Evolutionary conservation across 768 basidiomycete genomes (phyloP).

Genomic region (Rhodotorula taiwanensis): DNA sequence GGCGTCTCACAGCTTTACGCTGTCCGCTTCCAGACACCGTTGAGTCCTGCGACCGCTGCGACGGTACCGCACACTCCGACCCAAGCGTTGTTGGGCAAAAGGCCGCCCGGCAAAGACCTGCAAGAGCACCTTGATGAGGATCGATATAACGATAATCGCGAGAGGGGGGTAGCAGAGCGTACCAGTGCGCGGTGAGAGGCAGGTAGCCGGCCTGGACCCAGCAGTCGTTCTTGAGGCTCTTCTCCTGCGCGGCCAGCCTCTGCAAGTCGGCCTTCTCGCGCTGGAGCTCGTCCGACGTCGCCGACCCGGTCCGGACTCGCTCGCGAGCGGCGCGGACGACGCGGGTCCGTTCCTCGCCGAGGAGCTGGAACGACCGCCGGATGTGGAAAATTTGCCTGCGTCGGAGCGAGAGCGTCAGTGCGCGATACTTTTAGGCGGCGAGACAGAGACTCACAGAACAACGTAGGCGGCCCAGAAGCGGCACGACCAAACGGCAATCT

Average conservation of each 20-base stretch:
- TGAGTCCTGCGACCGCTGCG: conserved; percentile 28
- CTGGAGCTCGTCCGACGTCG: conserved; percentile 3
- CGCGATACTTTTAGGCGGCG: not conserved
- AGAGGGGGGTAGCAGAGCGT: conserved; percentile 1
- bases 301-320: conserved; percentile 39
- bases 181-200: conserved; percentile 84
- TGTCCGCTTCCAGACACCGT: conserved; percentile 31
- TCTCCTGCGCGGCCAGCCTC: conserved; percentile 56
- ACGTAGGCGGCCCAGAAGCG: conserved; percentile 78
- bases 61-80: conserved; percentile 35
- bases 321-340: conserved; percentile 43
- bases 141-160: no score
- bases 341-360: conserved; percentile 1
- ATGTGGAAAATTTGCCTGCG: conserved; percentile 37
- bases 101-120: conserved; percentile 35
- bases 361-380: conserved; percentile 27
- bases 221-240: conserved; percentile 64
- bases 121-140: no score
- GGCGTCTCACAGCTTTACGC: conserved; percentile 5
- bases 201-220: conserved; percentile 66
- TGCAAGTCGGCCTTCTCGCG: conserved; percentile 37
- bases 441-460: conserved; percentile 57
- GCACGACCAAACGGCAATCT: conserved; percentile 61
- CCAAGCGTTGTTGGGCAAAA: conserved; percentile 32
- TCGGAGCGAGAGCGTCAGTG: conserved; percentile 49